Base-by-base conservation (phyloP, 352 stramenopile species). In the Phytopythium cucurbitacearum region DNA sequence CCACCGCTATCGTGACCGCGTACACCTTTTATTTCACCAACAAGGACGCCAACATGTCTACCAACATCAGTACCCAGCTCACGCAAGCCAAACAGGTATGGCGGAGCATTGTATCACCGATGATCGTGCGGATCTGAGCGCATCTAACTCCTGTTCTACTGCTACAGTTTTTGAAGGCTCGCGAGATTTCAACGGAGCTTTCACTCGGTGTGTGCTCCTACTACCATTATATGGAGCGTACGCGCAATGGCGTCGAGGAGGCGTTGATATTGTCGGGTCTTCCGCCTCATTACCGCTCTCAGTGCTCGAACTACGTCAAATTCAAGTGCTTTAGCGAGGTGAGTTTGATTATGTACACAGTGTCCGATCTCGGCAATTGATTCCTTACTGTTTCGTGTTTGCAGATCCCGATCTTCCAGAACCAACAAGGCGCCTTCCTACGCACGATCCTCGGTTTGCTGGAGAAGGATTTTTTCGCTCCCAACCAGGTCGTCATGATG, bases 211-310 rank as follows among this genome's bases (percentile, higher is more conserved):
- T 90, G 33, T 64, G 69, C 13, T 62, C 67, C 16, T 90, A 88
- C 52, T 88, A 84, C 40, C 71, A 85, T 40, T 90, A 87, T 39
- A 88, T 90, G 80, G 73, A 90, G 51, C 71, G 75, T 1, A 87
- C 77, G 1, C 73, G 80, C 3, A 80, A 69, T 10, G 74, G 74
- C 6, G 65, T 83, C 1, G 72, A 85, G 50, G 74, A 85, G 48
- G 67, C 78, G 12, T 33, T 76, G 4, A 73, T 85, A 6, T 39
- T 85, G 15, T 66, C 64, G 4, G 64, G 71, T 4, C 43, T 85
- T 15, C 74, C 74, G 12, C 52, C 59, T 0, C 74, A 85, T 59
- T 85, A 85, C 63, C 72, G 65, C 7, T 65, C 47, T 0, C 69
- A 81, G 39, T 83, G 75, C 55, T 72, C 65, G 7, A 69, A 80